Evolutionary conservation across 768 basidiomycete genomes (phyloP), one percentile per base, ranked within the genome.

Genomic region (Hypholoma sublateritium): DNA sequence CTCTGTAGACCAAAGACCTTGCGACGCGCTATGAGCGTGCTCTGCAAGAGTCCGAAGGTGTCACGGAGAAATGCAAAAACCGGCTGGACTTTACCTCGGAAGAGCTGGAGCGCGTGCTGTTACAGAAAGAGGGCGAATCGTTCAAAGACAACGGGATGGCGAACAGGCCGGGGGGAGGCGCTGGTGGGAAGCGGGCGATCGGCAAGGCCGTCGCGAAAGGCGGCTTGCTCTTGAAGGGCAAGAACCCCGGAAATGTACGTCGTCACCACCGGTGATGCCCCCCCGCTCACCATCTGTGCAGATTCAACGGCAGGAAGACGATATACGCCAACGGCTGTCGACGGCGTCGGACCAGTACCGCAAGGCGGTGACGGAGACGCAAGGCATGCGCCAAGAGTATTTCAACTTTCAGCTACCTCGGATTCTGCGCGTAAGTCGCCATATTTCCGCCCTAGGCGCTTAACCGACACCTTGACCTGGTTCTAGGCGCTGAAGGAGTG

Each of bases 361-460:
- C 55, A 95, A 97, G 72, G 87, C 93, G 1, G 88, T 97, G 28
- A 84, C 83, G 13, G 94, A 98, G 60, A 93, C 91, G 12, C 95
- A 98, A 70, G 77, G 86, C 4, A 86, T 93, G 75, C 82, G 95
- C 59, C 95, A 98, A 70, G 97, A 99, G 68, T 98, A 98, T 70
- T 99, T 97, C 73, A 96, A 98, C 70, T 91, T 96, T 67, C 96
- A 98, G 66, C 75, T 98, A 39, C 97, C 97, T 53, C 88, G 94
- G 62, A 91, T 98, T 56, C 73, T 99, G 37, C 83, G 97, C 50
- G 95, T 95, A 69, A 67, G 91, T 80, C 32, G 28, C 36, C 36
- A 22, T 42, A 22, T 35, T 13, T n/a, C 34, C 52, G 57, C 17
- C 28, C 36, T 32, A 14, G 22, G 25, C 44, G 35, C 50, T 34